phyloP scores from a whole-genome alignment of 2,329 filamentous ascomycete genomes.

The Zasmidium citrigriseum region DNA sequence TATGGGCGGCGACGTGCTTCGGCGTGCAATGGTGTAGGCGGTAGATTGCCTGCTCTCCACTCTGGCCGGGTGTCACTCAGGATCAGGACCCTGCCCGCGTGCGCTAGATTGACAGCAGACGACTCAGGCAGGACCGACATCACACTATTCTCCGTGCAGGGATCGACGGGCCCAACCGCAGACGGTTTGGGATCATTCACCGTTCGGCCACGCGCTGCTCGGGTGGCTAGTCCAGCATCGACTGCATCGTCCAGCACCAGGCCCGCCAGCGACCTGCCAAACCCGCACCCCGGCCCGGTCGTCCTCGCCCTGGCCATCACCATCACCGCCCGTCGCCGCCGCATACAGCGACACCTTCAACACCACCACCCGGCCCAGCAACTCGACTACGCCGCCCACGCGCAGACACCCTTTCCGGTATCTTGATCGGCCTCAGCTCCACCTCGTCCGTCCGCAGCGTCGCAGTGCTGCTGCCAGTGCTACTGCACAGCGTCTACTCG shows the following conservation, averaged over 20 bases:
- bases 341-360: background rate
- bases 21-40: background rate
- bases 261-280: background rate
- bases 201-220: conserved; percentile 4
- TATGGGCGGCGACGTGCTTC: background rate
- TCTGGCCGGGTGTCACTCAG: background rate
- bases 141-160: conserved; percentile 7
- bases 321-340: background rate
- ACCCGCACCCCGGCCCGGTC: background rate
- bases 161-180: conserved; percentile 5
- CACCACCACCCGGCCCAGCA: background rate
- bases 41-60: background rate
- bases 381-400: background rate
- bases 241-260: too few relatives aligned
- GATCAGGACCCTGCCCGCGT: conserved; percentile 6
- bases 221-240: conserved; percentile 2
- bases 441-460: background rate
- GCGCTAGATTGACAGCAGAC: conserved; percentile 5
- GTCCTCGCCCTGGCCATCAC: background rate
- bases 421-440: background rate
- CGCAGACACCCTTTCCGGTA: background rate
- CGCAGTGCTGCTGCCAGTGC: background rate
- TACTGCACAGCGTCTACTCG: background rate
- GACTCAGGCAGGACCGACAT: conserved; percentile 1
- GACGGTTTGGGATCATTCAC: conserved; percentile 10